Base-by-base conservation (phyloP, 2,329 filamentous ascomycete genomes). In the Botrytis paeoniae region DNA sequence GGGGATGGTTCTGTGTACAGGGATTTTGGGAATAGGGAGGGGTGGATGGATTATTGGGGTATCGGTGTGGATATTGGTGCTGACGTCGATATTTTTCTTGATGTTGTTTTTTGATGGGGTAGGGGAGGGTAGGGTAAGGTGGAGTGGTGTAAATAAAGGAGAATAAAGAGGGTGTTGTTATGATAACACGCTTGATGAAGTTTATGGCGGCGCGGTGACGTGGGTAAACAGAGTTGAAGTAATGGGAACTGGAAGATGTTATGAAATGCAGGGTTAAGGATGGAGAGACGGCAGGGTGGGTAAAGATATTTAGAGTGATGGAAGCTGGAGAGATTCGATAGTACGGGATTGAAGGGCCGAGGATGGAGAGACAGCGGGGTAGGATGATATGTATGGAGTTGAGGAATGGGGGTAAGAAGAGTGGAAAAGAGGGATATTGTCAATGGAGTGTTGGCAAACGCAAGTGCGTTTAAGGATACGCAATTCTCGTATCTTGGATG, bases 221-320 rank as follows among this genome's bases (percentile, higher is more conserved):
- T n/a, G 25, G 25, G 22, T 3, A 4, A 10, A 25, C 10, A n/a
- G 22, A 14, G 3, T n/a, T 51, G 6, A 5, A 14, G 25, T 12
- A n/a, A 14, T 3, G 5, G 10, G 10, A 14, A 14, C 4, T 25
- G 4, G 20, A 10, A 3, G 10, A n/a, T 14, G 25, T 14, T 3
- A 51, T 14, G 48, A 10, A 10, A 4, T 25, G 22, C 0, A 25
- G 0, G 7, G 22, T 25, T 25, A 0, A 1, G 22, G 22, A 48
- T 48, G 0, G 22, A 5, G 22, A 48, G 45, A 48, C 7, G 41
- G 22, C 4, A 25, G 22, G 45, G 22, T 25, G 22, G 22, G 4
- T n/a, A 14, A 1, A 7, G 10, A 3, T 0, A 51, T n/a, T 4
- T 14, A 14, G 25, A 1, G 4, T 51, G 0, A 4, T n/a, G 4